Conservation (phyloP, 805 yeast species). For the Zygosaccharomyces lentus region DNA sequence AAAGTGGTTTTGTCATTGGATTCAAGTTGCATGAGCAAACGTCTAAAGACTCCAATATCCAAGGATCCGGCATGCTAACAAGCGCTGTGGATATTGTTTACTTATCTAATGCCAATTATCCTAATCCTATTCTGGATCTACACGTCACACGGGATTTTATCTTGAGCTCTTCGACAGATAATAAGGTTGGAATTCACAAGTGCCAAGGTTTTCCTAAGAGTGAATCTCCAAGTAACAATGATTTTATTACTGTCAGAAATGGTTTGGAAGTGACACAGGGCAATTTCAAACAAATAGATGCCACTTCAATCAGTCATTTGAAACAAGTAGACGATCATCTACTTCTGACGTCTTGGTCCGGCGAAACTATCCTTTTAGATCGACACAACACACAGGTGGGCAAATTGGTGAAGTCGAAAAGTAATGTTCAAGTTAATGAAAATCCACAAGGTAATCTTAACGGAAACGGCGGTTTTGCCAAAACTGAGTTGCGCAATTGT, state of each 20-base stretch:
- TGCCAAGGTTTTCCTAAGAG: not conserved
- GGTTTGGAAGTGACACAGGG: not conserved
- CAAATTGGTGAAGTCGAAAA: slow-evolving; percentile 20
- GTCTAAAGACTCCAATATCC: not conserved
- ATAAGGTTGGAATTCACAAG: slow-evolving; percentile 17
- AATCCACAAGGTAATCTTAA: slow-evolving; percentile 26
- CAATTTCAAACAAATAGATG: slow-evolving; percentile 5
- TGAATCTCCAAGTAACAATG: not conserved
- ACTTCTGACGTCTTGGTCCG: slow-evolving; percentile 24
- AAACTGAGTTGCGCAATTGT: slow-evolving; percentile 3
- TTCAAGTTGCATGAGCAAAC: slow-evolving; percentile 11
- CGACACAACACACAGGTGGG: not conserved
- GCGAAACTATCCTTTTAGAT: slow-evolving; percentile 17
- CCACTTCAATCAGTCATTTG: slow-evolving; percentile 18
- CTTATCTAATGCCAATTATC: slow-evolving; percentile 27
- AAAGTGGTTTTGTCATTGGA: slow-evolving; percentile 32
- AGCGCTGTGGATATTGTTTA: slow-evolving; percentile 19
- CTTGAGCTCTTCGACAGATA: slow-evolving; percentile 23
- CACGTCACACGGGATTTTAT: slow-evolving; percentile 4
- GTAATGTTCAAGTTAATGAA: slow-evolving; percentile 22
- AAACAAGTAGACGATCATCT: slow-evolving; percentile 6
- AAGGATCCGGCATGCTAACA: not conserved
- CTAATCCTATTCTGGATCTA: slow-evolving; percentile 28
- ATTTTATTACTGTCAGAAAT: not conserved
- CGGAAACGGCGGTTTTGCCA: slow-evolving; percentile 6